Conservation (phyloP, 2,329 filamentous ascomycete genomes). For the Ophiostoma quercus region DNA sequence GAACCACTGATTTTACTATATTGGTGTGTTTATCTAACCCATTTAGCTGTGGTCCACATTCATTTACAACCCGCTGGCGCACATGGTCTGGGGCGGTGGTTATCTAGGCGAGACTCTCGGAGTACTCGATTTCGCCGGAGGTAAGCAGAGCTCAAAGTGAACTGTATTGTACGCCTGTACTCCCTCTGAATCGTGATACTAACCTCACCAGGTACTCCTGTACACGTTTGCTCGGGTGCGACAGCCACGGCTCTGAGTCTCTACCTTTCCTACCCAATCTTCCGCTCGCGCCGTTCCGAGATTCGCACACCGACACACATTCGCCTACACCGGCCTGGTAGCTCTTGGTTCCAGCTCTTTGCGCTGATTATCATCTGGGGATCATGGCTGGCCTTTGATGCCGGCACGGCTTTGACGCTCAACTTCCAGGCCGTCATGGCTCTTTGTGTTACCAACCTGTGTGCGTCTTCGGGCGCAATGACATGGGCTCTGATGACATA, state of each 20-base stretch:
- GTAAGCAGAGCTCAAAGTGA: neutral
- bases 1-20: neutral
- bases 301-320: slow-evolving; percentile 20
- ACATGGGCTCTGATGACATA: slow-evolving; percentile 94
- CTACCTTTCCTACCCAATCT: slow-evolving; percentile 61
- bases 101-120: slow-evolving; percentile 79
- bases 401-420: slow-evolving; percentile 85
- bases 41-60: slow-evolving; percentile 69
- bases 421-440: slow-evolving; percentile 91
- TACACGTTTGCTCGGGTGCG: slow-evolving; percentile 91
- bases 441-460: slow-evolving; percentile 94
- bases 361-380: slow-evolving; percentile 98
- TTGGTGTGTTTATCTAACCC: neutral
- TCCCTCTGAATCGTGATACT: too few relatives aligned
- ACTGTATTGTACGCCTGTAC: too few relatives aligned
- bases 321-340: slow-evolving; percentile 21
- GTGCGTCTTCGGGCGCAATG: slow-evolving; percentile 79
- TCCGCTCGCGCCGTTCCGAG: slow-evolving; percentile 77
- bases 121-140: slow-evolving; percentile 86
- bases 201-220: slow-evolving; percentile 59
- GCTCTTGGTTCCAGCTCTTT: slow-evolving; percentile 44
- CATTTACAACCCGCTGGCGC: slow-evolving; percentile 92
- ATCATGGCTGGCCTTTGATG: slow-evolving; percentile 97
- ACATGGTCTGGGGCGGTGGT: slow-evolving; percentile 91
- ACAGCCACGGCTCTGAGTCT: slow-evolving; percentile 96